Base-by-base conservation (phyloP, 1,284 basidiomycete species). In the Schizophyllum amplum region DNA sequence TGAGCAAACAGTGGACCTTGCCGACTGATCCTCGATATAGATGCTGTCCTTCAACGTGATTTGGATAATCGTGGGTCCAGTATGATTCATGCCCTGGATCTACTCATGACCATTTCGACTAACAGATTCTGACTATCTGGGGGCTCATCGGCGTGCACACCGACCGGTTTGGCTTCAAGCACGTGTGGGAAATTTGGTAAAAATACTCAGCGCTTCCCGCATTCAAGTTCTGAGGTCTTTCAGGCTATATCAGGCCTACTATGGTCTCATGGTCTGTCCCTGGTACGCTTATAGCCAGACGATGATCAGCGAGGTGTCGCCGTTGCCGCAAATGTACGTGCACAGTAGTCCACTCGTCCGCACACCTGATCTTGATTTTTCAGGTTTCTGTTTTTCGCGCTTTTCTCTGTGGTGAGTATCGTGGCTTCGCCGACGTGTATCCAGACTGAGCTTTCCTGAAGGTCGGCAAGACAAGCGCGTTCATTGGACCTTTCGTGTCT, bases 271-370 rank as follows among this genome's bases (percentile, higher is more conserved):
- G 76, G 86, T 91, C 4, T 90, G 90, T 63, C 89, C 89, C 1
- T 92, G 88, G 88, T 92, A 91, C 68, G 87, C 90, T 26, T 87
- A 89, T 64, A 84, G 84, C 66, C 87, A 91, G 70, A 91, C 89
- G 0, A 88, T 91, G 87, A 90, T 92, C 57, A 87, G 84, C 64
- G 88, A 92, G 64, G 88, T 92, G 6, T 86, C 86, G 15, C 90
- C 90, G 11, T 71, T 83, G 42, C 78, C 84, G 15, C 85, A 86
- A 68, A 87, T 86, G 85, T 83, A 67, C 53, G 74, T 64, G 24
- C 51, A 33, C 13, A 42, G 17, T 17, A 9, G 7, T 42, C 11
- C 54, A 24, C 48, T 50, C 4, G 25, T 24, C 17, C 17, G 7
- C 33, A 17, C 33, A 17, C 33, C 33, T 9, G 7, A 3, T 9